A percentile compares a stretch with the other conserved stretches of the same genome.
Evolutionary conservation across 345 rosid genomes (phyloP).

Genomic region (Corchorus olitorius): DNA sequence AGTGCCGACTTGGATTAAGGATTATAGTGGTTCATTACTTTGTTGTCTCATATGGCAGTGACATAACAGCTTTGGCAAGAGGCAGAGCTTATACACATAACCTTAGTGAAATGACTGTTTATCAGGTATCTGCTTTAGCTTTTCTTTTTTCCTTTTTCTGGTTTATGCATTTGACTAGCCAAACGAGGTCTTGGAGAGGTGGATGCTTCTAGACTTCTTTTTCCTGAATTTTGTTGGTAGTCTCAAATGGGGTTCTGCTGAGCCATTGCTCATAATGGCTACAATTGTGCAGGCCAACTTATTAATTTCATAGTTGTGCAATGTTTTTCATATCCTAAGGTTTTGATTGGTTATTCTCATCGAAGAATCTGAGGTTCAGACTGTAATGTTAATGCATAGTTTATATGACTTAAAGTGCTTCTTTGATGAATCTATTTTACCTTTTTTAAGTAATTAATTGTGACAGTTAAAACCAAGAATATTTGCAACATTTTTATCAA

Average conservation of each 20-base stretch:
- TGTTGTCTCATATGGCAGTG: slow-evolving; percentile 37
- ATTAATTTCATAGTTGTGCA: background rate
- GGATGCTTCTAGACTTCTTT: background rate
- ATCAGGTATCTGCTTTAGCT: slow-evolving; percentile 40
- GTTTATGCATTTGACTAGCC: background rate
- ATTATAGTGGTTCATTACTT: slow-evolving; percentile 6
- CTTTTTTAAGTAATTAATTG: background rate
- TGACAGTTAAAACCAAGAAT: slow-evolving; percentile 4
- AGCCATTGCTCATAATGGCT: background rate
- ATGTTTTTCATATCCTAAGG: background rate
- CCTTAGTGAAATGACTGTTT: slow-evolving; percentile 55
- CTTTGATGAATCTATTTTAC: background rate
- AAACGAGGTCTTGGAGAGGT: slow-evolving; percentile 5
- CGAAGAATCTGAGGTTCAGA: background rate
- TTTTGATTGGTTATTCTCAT: background rate
- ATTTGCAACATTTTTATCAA: background rate
- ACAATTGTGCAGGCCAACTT: background rate
- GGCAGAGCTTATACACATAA: slow-evolving; percentile 58
- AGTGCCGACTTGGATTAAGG: slow-evolving; percentile 7
- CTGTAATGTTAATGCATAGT: background rate
- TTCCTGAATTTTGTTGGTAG: background rate
- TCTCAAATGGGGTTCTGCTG: background rate
- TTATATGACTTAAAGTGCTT: background rate
- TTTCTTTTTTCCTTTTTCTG: background rate
- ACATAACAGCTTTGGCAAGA: slow-evolving; percentile 76